Evolutionary conservation across 2,329 filamentous ascomycete species (phyloP).

Genomic region (Ophiostoma perfectum): DNA sequence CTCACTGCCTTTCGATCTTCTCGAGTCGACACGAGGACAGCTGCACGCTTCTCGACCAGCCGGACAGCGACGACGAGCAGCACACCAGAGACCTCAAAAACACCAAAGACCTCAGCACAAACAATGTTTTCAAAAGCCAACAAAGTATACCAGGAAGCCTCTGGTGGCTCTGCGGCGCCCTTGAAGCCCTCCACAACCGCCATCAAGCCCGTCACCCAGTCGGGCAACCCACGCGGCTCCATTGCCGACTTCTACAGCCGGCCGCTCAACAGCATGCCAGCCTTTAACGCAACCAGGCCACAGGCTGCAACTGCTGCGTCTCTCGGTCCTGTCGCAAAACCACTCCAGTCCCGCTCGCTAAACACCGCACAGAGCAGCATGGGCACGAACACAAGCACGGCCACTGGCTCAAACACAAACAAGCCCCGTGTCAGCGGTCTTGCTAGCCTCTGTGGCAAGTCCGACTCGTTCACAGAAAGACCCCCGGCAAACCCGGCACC

Average conservation of each 20-base stretch:
- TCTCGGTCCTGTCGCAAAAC: slow-evolving; percentile 19
- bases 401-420: background rate
- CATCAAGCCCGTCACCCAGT: slow-evolving; percentile 16
- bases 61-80: background rate
- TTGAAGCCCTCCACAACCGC: background rate
- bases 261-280: slow-evolving; percentile 22
- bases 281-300: background rate
- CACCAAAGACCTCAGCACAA: too few relatives aligned
- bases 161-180: background rate
- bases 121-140: slow-evolving; percentile 32
- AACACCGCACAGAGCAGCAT: slow-evolving; percentile 31
- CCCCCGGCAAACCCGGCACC: slow-evolving; percentile 27
- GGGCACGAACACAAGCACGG: background rate
- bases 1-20: background rate
- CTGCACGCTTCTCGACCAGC: background rate
- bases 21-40: slow-evolving; percentile 7
- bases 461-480: slow-evolving; percentile 44
- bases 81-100: background rate
- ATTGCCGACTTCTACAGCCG: slow-evolving; percentile 22
- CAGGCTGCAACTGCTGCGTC: too few relatives aligned
- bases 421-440: slow-evolving; percentile 12
- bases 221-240: slow-evolving; percentile 43
- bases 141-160: slow-evolving; percentile 32
- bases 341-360: slow-evolving; percentile 34
- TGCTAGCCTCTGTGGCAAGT: slow-evolving; percentile 21